Evolutionary conservation across 2,329 filamentous ascomycete species (phyloP).

Genomic region (Sporothrix brunneoviolacea): DNA sequence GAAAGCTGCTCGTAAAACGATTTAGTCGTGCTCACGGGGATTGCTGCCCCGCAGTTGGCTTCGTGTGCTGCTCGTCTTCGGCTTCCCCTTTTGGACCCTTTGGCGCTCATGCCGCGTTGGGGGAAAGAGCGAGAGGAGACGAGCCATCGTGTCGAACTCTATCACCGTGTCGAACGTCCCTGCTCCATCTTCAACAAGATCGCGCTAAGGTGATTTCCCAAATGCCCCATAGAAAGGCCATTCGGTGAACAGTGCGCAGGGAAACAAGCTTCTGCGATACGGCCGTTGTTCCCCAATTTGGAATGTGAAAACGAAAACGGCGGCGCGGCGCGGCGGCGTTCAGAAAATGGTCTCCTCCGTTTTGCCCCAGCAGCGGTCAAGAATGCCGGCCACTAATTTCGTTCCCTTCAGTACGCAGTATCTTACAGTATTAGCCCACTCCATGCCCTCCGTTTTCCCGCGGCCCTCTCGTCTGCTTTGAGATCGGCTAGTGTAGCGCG

Average conservation of each 20-base stretch:
- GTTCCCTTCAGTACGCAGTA: too few species aligned
- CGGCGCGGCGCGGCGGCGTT: too few species aligned
- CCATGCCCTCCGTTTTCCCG: too few species aligned
- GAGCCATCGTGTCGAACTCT: neutral
- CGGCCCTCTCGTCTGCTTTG: too few species aligned
- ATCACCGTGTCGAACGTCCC: too few species aligned
- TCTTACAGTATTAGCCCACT: too few species aligned
- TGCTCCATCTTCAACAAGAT: too few species aligned
- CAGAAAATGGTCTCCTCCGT: neutral
- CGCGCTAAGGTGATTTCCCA: neutral
- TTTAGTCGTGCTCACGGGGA: neutral
- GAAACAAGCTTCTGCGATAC: neutral
- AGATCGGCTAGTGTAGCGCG: too few species aligned
- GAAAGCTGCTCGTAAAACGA: neutral
- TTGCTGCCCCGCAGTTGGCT: slow-evolving; percentile 5
- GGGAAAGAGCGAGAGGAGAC: neutral
- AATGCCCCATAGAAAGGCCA: neutral
- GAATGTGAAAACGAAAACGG: slow-evolving; percentile 2
- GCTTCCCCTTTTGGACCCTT: slow-evolving; percentile 5
- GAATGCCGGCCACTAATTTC: too few species aligned
- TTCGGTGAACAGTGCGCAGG: slow-evolving; percentile 5
- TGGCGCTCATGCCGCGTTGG: slow-evolving; percentile 7
- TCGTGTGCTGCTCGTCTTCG: neutral
- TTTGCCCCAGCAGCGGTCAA: slow-evolving; percentile 6
- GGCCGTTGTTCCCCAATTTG: neutral